Percentiles rank a stretch among this genome's conserved stretches.
These are phyloP conservation scores for Drechslerella dactyloides DNA, from an alignment of 2,329 filamentous ascomycete genomes.

Conservation along the genomic window DNA sequence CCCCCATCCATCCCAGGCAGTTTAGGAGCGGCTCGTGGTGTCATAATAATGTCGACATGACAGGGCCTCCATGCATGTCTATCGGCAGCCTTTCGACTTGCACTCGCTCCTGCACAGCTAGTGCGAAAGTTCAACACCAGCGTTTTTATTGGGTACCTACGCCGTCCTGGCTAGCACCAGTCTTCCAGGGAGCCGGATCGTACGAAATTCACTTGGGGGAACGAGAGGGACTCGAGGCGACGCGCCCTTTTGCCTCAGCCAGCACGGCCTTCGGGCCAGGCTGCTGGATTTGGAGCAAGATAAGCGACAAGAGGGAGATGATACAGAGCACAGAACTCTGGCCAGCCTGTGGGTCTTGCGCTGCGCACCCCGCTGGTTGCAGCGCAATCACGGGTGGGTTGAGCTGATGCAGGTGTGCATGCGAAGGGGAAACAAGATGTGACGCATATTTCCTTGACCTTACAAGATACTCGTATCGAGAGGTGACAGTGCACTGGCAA, in stretches of 20 bases:
- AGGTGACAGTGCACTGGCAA: background rate
- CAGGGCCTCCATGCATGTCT: constrained; percentile 11
- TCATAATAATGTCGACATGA: constrained; percentile 48
- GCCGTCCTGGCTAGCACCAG: background rate
- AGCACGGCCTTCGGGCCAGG: background rate
- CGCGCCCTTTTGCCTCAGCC: background rate
- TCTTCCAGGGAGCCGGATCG: constrained; percentile 1
- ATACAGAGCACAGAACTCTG: background rate
- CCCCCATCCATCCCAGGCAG: background rate
- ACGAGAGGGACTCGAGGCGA: no score
- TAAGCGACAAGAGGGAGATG: background rate
- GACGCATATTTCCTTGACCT: background rate
- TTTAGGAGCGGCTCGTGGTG: background rate
- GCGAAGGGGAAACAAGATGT: background rate
- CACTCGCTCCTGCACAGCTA: background rate
- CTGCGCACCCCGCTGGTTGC: background rate
- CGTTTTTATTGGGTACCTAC: background rate
- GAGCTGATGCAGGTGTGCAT: constrained; percentile 1
- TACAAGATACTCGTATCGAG: background rate
- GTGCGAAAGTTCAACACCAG: background rate
- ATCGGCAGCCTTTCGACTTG: background rate
- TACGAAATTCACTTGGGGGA: background rate
- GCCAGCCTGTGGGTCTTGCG: background rate
- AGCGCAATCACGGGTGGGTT: background rate
- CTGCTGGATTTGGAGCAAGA: constrained; percentile 1